Percentiles rank a stretch among this genome's conserved stretches.
These are phyloP conservation scores for Vickermania spadyakhi DNA, from an alignment of 208 protist species.

Conservation along the genomic window DNA sequence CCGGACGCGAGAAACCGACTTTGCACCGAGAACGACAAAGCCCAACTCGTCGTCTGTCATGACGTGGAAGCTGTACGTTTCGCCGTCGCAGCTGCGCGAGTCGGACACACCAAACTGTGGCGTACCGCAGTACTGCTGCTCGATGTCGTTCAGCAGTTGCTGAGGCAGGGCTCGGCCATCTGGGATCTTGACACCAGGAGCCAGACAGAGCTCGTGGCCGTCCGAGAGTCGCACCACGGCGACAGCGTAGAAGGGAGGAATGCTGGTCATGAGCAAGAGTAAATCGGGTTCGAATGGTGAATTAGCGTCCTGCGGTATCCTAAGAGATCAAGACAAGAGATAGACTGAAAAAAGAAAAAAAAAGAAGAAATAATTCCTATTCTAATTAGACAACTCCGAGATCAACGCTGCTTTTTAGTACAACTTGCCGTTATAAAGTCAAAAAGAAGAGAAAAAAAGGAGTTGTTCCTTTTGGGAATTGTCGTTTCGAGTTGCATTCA, in stretches of 20 bases:
- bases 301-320: no score
- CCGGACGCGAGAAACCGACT: conserved; percentile 31
- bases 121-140: conserved; percentile 27
- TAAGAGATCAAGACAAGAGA: no score
- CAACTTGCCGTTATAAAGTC: no score
- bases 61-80: conserved; percentile 60
- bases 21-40: conserved; percentile 53
- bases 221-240: conserved; percentile 75
- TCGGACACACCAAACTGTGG: conserved; percentile 71
- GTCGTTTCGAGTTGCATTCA: no score
- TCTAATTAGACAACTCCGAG: no score
- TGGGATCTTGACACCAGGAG: conserved; percentile 26
- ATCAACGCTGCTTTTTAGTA: no score
- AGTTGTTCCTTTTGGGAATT: no score
- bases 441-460: no score
- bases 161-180: conserved; percentile 58
- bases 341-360: no score
- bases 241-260: conserved; percentile 38
- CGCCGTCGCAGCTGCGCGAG: conserved; percentile 36
- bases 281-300: no score
- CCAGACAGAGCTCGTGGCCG: conserved; percentile 63
- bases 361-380: no score
- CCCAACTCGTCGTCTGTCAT: conserved; percentile 67
- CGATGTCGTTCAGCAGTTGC: conserved; percentile 18
- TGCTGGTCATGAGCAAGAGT: background rate